phyloP scores from a whole-genome alignment of 2,329 filamentous ascomycete species.

The Ciborinia camelliae region DNA sequence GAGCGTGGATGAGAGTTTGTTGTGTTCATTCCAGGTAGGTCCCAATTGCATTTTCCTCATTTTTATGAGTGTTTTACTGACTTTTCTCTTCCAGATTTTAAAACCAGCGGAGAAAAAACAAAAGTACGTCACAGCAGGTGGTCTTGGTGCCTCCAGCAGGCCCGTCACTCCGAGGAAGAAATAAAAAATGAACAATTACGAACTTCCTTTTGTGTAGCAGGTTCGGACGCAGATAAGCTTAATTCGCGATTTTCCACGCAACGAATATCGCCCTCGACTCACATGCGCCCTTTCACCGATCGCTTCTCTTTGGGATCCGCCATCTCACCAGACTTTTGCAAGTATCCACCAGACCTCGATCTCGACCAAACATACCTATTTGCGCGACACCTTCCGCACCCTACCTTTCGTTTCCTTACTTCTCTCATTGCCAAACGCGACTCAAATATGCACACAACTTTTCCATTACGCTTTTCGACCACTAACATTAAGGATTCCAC shows the following conservation, averaged over 20 bases:
- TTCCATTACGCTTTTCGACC: constrained; percentile 15
- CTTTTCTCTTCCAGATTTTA: constrained; percentile 66
- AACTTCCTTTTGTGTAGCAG: constrained; percentile 74
- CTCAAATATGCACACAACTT: constrained; percentile 19
- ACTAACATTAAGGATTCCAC: constrained; percentile 15
- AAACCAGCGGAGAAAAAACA: constrained; percentile 99
- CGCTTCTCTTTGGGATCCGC: constrained; percentile 22
- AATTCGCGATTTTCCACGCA: constrained; percentile 32
- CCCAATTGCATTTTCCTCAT: background rate
- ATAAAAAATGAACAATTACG: constrained; percentile 65
- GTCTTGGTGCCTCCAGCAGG: constrained; percentile 59
- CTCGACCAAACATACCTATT: constrained; percentile 35
- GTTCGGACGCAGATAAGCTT: constrained; percentile 87
- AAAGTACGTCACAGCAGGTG: constrained; percentile 88
- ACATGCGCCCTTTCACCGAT: constrained; percentile 27
- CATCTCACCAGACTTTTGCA: constrained; percentile 25
- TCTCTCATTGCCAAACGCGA: constrained; percentile 13
- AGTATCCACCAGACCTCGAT: constrained; percentile 27
- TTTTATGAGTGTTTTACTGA: constrained; percentile 20
- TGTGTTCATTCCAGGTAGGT: constrained; percentile 95
- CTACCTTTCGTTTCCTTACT: constrained; percentile 17
- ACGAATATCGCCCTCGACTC: constrained; percentile 27
- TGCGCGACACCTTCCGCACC: constrained; percentile 22
- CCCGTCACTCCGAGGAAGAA: constrained; percentile 68
- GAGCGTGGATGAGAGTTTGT: constrained; percentile 96